These are phyloP conservation scores for Tolypocladium inflatum DNA, from an alignment of 2,329 filamentous ascomycete species.

Conservation along the genomic window DNA sequence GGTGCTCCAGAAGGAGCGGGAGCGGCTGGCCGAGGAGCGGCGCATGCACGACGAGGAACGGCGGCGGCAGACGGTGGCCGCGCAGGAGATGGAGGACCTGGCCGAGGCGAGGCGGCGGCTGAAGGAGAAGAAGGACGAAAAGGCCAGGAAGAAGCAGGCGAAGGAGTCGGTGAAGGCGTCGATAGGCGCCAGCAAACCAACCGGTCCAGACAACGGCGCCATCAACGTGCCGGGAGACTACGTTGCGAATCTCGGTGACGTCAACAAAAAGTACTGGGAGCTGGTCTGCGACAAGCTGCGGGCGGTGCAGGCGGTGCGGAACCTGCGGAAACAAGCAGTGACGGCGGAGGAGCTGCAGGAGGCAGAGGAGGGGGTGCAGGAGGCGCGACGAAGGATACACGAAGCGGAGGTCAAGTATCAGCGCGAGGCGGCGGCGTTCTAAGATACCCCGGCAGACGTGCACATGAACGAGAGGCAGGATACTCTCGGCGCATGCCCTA, in stretches of 20 bases:
- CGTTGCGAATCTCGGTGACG: slow-evolving; percentile 16
- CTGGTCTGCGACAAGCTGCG: slow-evolving; percentile 30
- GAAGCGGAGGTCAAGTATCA: slow-evolving; percentile 27
- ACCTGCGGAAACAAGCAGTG: slow-evolving; percentile 16
- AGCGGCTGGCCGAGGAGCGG: slow-evolving; percentile 25
- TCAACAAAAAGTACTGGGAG: slow-evolving; percentile 28
- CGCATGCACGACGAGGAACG: slow-evolving; percentile 27
- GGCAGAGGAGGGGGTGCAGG: slow-evolving; percentile 18
- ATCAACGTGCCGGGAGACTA: slow-evolving; percentile 27
- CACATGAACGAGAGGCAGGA: background rate
- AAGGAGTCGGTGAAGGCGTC: slow-evolving; percentile 22
- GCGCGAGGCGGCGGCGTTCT: slow-evolving; percentile 14
- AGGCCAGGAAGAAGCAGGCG: slow-evolving; percentile 24
- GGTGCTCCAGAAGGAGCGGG: slow-evolving; percentile 26
- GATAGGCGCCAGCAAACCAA: slow-evolving; percentile 8
- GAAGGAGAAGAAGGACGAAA: slow-evolving; percentile 31
- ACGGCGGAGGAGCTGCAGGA: slow-evolving; percentile 15
- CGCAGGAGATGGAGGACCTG: slow-evolving; percentile 28
- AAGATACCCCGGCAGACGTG: background rate
- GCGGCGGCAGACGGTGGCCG: slow-evolving; percentile 23
- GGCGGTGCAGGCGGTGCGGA: slow-evolving; percentile 26
- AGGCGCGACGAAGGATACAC: slow-evolving; percentile 23
- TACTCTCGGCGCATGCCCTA: background rate
- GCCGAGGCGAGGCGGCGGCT: slow-evolving; percentile 26
- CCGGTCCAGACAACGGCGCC: slow-evolving; percentile 22